phyloP scores from a whole-genome alignment of 805 yeast genomes.

The Teunomyces pallodes region DNA sequence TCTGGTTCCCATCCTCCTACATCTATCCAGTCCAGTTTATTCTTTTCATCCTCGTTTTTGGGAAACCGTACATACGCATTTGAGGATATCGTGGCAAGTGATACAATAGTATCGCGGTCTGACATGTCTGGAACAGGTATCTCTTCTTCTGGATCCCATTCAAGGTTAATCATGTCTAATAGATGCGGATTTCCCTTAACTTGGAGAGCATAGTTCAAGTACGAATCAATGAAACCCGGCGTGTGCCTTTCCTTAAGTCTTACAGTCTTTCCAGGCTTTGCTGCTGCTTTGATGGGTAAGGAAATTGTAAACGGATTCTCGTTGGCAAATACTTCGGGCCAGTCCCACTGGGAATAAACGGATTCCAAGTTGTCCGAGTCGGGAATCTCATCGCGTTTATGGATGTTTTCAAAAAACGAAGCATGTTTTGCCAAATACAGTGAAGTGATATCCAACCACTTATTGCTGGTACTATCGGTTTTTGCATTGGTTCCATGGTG shows the following conservation, averaged over 20 bases:
- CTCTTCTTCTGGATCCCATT: conserved; percentile 57
- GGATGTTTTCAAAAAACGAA: conserved; percentile 4
- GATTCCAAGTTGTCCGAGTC: conserved; percentile 7
- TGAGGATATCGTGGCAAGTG: conserved; percentile 81
- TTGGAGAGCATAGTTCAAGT: conserved; percentile 53
- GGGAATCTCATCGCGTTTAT: conserved; percentile 3
- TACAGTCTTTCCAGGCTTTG: conserved; percentile 15
- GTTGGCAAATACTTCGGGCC: conserved; percentile 32
- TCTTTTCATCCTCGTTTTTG: conserved; percentile 42
- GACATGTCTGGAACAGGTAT: conserved; percentile 69
- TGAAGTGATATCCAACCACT: conserved; percentile 48
- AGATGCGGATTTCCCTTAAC: conserved; percentile 37
- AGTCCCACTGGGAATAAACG: conserved; percentile 23
- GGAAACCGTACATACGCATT: conserved; percentile 88
- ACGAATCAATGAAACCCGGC: conserved; percentile 67
- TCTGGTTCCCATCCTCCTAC: conserved; percentile 57
- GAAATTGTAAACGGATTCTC: conserved; percentile 40
- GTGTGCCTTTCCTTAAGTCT: conserved; percentile 37
- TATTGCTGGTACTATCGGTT: conserved; percentile 41
- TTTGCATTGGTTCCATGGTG: conserved; percentile 54
- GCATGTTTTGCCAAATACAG: conserved; percentile 26
- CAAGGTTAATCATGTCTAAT: conserved; percentile 44
- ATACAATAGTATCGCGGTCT: conserved; percentile 69
- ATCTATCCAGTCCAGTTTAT: conserved; percentile 81
- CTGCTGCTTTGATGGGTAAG: conserved; percentile 26